Percentiles rank a stretch among this genome's conserved stretches.
These are phyloP conservation scores for Pisolithus microcarpus DNA, from an alignment of 768 basidiomycete species.

Conservation along the genomic window DNA sequence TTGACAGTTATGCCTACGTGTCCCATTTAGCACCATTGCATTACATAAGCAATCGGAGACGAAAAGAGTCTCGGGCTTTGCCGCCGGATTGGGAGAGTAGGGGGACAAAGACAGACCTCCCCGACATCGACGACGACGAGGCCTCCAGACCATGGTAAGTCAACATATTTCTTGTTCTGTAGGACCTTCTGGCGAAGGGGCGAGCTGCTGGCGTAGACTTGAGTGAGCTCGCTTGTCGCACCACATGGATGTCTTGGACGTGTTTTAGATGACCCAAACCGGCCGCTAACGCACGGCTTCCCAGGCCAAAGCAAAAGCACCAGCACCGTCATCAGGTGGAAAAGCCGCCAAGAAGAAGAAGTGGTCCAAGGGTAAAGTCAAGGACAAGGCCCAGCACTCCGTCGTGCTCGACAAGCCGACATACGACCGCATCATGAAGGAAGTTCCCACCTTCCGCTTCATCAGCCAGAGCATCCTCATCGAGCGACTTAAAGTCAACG, in stretches of 20 bases:
- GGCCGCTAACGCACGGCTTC: constrained; percentile 9
- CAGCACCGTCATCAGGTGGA: constrained; percentile 60
- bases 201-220: neutral
- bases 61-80: constrained; percentile 10
- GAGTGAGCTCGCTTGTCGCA: neutral
- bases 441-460: constrained; percentile 98
- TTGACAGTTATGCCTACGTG: neutral
- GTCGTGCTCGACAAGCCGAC: constrained; percentile 91
- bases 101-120: neutral
- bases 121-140: constrained; percentile 24
- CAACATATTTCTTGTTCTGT: neutral
- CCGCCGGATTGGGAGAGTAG: constrained; percentile 6
- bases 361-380: constrained; percentile 99
- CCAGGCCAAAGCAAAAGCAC: constrained; percentile 75
- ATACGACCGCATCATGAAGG: constrained; percentile 93
- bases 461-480: constrained; percentile 98
- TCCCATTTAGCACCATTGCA: neutral
- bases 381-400: constrained; percentile 99
- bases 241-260: constrained; percentile 19
- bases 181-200: neutral
- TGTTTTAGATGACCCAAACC: constrained; percentile 12
- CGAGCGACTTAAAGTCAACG: constrained; percentile 96
- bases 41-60: constrained; percentile 26
- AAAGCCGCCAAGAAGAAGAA: constrained; percentile 99
- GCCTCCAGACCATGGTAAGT: constrained; percentile 25